Evolutionary conservation across 352 stramenopile species (phyloP).

Genomic region (Phytopythium litorale): DNA sequence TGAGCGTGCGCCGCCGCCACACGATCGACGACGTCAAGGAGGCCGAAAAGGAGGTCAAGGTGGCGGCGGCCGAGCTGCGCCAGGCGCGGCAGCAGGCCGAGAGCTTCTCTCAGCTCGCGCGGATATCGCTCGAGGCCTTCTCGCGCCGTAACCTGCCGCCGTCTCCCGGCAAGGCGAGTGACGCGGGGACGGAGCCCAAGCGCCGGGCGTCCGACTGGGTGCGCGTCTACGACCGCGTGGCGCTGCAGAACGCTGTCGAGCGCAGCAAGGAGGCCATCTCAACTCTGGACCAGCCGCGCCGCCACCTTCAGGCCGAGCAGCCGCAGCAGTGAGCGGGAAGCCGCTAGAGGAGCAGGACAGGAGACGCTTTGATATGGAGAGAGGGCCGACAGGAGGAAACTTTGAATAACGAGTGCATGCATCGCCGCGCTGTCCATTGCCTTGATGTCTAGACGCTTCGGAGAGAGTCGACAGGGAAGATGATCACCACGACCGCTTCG

Average conservation of each 20-base stretch:
- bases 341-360: not conserved
- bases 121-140: conserved; percentile 62
- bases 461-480: too few relatives aligned
- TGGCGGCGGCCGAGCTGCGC: conserved; percentile 67
- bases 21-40: conserved; percentile 79
- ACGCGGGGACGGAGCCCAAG: conserved; percentile 10
- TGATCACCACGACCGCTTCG: too few relatives aligned
- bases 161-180: not conserved
- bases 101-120: conserved; percentile 66
- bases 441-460: too few relatives aligned
- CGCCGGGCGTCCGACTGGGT: conserved; percentile 40
- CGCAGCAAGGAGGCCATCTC: conserved; percentile 57
- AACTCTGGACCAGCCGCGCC: conserved; percentile 13
- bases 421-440: too few relatives aligned
- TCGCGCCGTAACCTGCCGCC: conserved; percentile 20
- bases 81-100: conserved; percentile 70
- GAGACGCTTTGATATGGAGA: too few relatives aligned
- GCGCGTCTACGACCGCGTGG: conserved; percentile 61
- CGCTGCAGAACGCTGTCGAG: conserved; percentile 63
- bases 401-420: too few relatives aligned
- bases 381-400: too few relatives aligned
- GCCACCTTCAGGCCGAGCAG: conserved; percentile 7
- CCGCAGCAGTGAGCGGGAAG: not conserved
- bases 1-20: conserved; percentile 63
- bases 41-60: conserved; percentile 63